Evolutionary conservation across 345 rosid genomes (phyloP), one percentile per base, ranked within the genome.

Genomic region (Arabidopsis thaliana): DNA sequence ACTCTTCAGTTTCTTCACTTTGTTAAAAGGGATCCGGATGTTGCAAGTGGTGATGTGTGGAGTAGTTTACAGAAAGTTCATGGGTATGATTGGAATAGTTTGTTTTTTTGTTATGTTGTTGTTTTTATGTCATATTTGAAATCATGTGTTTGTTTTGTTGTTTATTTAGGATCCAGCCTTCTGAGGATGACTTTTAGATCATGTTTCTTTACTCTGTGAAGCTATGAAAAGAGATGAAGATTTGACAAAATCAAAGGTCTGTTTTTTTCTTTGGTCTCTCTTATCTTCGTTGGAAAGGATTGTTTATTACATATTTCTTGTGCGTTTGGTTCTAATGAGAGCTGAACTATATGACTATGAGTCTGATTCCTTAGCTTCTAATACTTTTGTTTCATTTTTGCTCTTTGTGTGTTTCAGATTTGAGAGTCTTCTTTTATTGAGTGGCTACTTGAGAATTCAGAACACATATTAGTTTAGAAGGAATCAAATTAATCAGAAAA

Each of bases 181-280:
- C 85, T 50, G 80, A 74, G 41, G 24, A 71, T 62, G 93, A 90
- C 61, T 82, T 85, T 69, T 77, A 40, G 78, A 82, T 71, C 87
- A 87, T 67, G 59, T 84, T 64, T 63, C 62, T 65, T 69, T 90
- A 61, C 78, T 90, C 22, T 62, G 46, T 62, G 80, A 82, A 82
- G 88, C 87, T 60, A 77, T 78, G 65, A 66, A 77, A 78, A 81
- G 79, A 64, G 91, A 90, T 72, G 65, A 69, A 40, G 80, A 81
- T 61, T 80, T 90, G 36, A 68, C 67, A 8, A 84, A 82, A 57
- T 82, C 84, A 63, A 73, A 84, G 91, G 96, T 90, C 41, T 74
- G 81, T 63, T 41, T 34, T 55, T 55, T 56, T 65, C 42, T 34
- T 65, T 23, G 66, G 76, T 65, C 61, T 76, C 59, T 30, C 44